phyloP scores from a whole-genome alignment of 352 stramenopile species.

The Globisporangium camurandrum region DNA sequence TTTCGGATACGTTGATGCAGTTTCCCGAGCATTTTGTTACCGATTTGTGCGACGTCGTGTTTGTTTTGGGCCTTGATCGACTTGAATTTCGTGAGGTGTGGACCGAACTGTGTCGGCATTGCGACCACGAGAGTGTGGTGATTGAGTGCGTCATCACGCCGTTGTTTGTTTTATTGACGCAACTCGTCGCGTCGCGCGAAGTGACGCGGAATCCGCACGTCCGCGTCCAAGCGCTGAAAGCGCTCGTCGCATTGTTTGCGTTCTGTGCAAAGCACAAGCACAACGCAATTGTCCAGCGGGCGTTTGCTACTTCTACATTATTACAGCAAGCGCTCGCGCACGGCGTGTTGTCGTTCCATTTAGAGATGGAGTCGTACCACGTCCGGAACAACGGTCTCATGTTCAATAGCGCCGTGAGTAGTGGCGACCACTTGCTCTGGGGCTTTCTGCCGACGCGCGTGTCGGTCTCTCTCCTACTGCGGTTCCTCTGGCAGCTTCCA shows the following conservation, averaged over 20 bases:
- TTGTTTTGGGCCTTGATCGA: slow-evolving; percentile 40
- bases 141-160: slow-evolving; percentile 28
- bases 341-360: slow-evolving; percentile 56
- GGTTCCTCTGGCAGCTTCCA: slow-evolving; percentile 57
- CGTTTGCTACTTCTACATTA: slow-evolving; percentile 35
- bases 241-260: slow-evolving; percentile 41
- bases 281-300: slow-evolving; percentile 20
- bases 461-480: slow-evolving; percentile 47
- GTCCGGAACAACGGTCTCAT: slow-evolving; percentile 53
- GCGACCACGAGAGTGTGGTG: slow-evolving; percentile 4
- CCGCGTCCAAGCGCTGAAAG: slow-evolving; percentile 51
- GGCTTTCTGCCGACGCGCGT: slow-evolving; percentile 58
- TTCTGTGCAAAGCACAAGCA: slow-evolving; percentile 51
- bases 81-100: slow-evolving; percentile 27
- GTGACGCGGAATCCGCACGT: slow-evolving; percentile 69
- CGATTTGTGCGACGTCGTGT: slow-evolving; percentile 57
- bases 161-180: slow-evolving; percentile 51
- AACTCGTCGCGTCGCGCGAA: slow-evolving; percentile 40
- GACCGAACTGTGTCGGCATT: slow-evolving; percentile 3
- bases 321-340: slow-evolving; percentile 29
- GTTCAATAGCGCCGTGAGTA: slow-evolving; percentile 53
- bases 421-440: slow-evolving; percentile 63
- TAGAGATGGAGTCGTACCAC: slow-evolving; percentile 72
- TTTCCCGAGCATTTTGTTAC: slow-evolving; percentile 75
- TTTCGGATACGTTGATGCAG: slow-evolving; percentile 33